Base-by-base conservation (phyloP, 1,284 basidiomycete genomes). In the Calocybe gambosa region DNA sequence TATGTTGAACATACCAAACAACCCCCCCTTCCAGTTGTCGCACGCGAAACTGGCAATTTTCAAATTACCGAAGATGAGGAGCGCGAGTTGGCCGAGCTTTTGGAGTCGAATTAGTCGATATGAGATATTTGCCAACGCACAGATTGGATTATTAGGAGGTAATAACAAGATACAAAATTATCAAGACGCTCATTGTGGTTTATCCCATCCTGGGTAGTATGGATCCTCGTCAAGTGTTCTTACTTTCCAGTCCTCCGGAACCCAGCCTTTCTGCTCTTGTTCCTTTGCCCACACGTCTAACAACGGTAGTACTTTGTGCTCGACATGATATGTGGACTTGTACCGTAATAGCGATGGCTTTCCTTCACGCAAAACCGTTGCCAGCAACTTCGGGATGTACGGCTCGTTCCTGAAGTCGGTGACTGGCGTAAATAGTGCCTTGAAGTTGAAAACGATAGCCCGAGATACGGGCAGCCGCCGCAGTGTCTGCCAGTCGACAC, bases 41-140 rank as follows among this genome's bases (percentile, higher is more conserved):
- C 34, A 55, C 9, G 51, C 57, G 19, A 56, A 51, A 50, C 56
- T 39, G 44, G 55, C 38, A 48, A 46, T 31, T 69, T 67, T 42
- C 60, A 65, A 39, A 60, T 88, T 55, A 80, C 84, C 5, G 84
- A 85, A 54, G 87, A 89, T 43, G 86, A 89, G 63, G 86, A 88
- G 55, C 72, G 77, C 25, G 89, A 93, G 59, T 71, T 93, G 16
- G 88, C 82, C 25, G 89, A 91, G 57, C 64, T 93, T 20, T 77
- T 92, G 75, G 80, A 72, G 39, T 52, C 47, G 3, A 47, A 57
- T 42, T 58, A 46, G 40, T 15, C 15, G n/a, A 16, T 34, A 13
- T 34, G 13, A 3, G 15, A 15, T 3, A 3, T 34, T 16, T 16
- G 3, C 15, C 28, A 9, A n/a, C 8, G 3, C 13, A n/a, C 4